phyloP scores from a whole-genome alignment of 345 rosid genomes.

The Acer campestre region DNA sequence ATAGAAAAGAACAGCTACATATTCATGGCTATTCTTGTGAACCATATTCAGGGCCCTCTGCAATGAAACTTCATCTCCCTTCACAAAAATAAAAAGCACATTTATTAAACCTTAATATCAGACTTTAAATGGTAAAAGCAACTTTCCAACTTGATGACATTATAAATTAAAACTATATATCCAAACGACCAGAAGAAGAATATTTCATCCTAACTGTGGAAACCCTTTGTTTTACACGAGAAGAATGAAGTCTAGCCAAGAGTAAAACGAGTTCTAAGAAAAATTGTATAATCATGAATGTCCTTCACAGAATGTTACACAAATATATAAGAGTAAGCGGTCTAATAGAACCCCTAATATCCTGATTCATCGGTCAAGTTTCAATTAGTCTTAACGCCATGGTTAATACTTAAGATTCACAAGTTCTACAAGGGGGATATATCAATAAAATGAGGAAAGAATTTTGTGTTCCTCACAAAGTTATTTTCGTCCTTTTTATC shows the following conservation, averaged over 20 bases:
- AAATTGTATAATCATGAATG: background rate
- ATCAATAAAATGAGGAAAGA: background rate
- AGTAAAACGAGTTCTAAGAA: background rate
- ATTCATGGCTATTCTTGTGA: slow-evolving; percentile 51
- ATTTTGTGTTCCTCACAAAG: background rate
- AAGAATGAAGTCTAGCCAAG: background rate
- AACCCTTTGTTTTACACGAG: background rate
- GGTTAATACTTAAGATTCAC: too few species aligned
- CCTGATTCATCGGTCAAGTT: background rate
- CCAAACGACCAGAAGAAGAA: background rate
- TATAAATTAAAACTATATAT: background rate
- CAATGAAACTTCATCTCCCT: slow-evolving; percentile 88
- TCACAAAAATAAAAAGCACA: slow-evolving; percentile 26
- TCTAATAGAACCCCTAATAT: background rate
- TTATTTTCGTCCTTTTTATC: background rate
- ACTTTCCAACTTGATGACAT: background rate
- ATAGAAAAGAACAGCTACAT: slow-evolving; percentile 86
- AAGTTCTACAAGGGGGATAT: background rate
- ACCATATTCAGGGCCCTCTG: slow-evolving; percentile 70
- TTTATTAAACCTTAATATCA: slow-evolving; percentile 3
- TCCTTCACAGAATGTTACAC: background rate
- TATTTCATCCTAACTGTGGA: background rate
- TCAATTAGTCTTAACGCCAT: background rate
- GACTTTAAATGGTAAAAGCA: background rate
- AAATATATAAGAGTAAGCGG: background rate